Base-by-base conservation (phyloP, 306 rosid genomes). In the Vigna hirtella region DNA sequence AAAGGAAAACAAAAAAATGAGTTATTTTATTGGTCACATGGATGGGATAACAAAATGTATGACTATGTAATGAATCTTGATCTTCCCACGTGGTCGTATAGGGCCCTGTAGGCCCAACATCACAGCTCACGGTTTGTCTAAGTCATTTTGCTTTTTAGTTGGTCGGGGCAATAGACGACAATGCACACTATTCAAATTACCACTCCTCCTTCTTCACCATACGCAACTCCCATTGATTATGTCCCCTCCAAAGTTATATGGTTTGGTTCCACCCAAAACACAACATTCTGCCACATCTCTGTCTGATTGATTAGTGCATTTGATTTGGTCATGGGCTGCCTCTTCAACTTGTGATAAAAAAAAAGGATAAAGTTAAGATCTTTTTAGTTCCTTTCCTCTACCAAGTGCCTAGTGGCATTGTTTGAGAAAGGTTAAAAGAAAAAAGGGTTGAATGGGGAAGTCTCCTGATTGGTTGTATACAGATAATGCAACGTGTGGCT, bases 401-500 rank as follows among this genome's bases (percentile, higher is more conserved):
- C 71, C 24, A 28, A 59, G 66, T 64, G 30, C 30, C 8, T 61
- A 8, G 9, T 70, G 73, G 52, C 34, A 52, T 24, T 73, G 42
- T 51, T 51, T 71, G 78, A 68, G 42, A 34, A 55, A 81, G 48
- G 24, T 18, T 30, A 8, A 9, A 40, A 22, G 43, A 68, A 43
- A 18, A 73, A 30, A 30, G 48, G 68, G 68, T 74, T 57, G 70
- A 77, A 79, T 82, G 88, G 73, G 82, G 82, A 86, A 76, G 62
- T 86, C 82, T 52, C 42, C 40, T 76, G 72, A 59, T 72, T 61
- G 76, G 65, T 77, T 85, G 22, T 78, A 72, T 72, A 85, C 89
- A 89, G 98, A 88, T 83, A 79, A 90, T 86, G 79, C 85, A 71
- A 76, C 90, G 18, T 87, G 87, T 70, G 98, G 85, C 22, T 59